Evolutionary conservation across 768 basidiomycete genomes (phyloP).

Genomic region (Pulveroboletus sp.): DNA sequence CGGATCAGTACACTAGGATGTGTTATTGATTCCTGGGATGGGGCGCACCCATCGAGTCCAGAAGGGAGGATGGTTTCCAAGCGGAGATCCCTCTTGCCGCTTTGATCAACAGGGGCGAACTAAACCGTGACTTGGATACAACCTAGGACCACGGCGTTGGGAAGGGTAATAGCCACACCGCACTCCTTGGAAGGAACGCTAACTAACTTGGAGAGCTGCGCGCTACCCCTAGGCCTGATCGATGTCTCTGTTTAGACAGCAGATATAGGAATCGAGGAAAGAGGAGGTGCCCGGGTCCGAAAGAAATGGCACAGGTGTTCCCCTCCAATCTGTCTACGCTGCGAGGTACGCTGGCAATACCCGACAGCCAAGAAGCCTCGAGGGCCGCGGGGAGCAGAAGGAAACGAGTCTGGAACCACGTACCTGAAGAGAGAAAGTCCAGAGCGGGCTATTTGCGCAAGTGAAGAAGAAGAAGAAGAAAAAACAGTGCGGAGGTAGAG

Average conservation of each 20-base stretch:
- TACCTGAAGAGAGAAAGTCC: constrained; percentile 6
- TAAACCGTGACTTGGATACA: background rate
- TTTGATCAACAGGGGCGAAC: constrained; percentile 6
- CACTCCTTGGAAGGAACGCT: background rate
- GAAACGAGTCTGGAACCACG: constrained; percentile 1
- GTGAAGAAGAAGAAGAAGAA: no score
- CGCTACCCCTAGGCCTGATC: background rate
- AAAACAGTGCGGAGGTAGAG: constrained; percentile 5
- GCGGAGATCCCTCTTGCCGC: background rate
- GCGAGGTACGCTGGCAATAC: background rate
- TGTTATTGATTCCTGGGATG: constrained; percentile 6
- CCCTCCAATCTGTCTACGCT: background rate
- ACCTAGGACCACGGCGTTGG: background rate
- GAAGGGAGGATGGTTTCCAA: background rate
- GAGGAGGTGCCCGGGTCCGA: constrained; percentile 9
- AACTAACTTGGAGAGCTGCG: constrained; percentile 1
- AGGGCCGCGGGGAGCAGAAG: constrained; percentile 13
- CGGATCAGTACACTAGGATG: constrained; percentile 14
- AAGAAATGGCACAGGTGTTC: constrained; percentile 1
- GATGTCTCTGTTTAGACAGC: constrained; percentile 3
- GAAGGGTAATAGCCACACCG: background rate
- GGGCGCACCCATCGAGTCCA: background rate
- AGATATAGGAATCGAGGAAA: constrained; percentile 2
- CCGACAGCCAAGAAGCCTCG: background rate
- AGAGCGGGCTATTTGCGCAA: constrained; percentile 3